These are phyloP conservation scores for Oryza officinalis DNA, from an alignment of 176 grass and related monocot genomes.

Conservation along the genomic window DNA sequence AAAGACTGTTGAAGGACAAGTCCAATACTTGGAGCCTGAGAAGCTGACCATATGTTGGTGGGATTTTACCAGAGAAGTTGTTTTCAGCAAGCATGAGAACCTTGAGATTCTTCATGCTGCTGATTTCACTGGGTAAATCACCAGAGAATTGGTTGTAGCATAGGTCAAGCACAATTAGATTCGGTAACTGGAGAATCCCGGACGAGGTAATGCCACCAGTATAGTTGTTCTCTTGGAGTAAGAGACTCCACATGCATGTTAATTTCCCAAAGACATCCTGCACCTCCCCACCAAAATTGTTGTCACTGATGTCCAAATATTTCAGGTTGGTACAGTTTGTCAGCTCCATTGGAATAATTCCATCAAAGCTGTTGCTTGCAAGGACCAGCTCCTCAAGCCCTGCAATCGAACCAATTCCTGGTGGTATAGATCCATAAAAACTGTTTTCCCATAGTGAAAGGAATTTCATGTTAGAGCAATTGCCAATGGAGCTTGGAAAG, in stretches of 20 bases:
- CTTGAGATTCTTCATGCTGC: slow-evolving; percentile 35
- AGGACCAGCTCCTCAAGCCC: slow-evolving; percentile 33
- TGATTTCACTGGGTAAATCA: slow-evolving; percentile 30
- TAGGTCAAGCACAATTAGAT: slow-evolving; percentile 44
- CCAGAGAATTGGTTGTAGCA: slow-evolving; percentile 57
- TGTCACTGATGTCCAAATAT: slow-evolving; percentile 47
- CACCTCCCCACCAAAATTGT: slow-evolving; percentile 46
- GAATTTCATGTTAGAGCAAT: slow-evolving; percentile 40
- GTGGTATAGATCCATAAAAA: slow-evolving; percentile 12
- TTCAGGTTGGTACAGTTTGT: slow-evolving; percentile 33
- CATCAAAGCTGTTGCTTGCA: slow-evolving; percentile 44
- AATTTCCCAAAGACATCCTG: slow-evolving; percentile 52
- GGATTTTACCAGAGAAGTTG: slow-evolving; percentile 44
- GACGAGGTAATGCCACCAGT: slow-evolving; percentile 41
- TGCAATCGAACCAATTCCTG: slow-evolving; percentile 34
- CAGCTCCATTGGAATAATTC: slow-evolving; percentile 36
- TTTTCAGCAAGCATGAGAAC: slow-evolving; percentile 46
- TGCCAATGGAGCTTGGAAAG: slow-evolving; percentile 50
- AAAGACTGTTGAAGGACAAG: neutral
- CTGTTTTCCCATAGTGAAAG: slow-evolving; percentile 8
- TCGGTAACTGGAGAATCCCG: slow-evolving; percentile 37
- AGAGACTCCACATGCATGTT: slow-evolving; percentile 18
- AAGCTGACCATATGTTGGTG: slow-evolving; percentile 27
- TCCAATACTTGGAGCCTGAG: slow-evolving; percentile 42
- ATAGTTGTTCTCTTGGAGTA: slow-evolving; percentile 49